phyloP scores from a whole-genome alignment of 352 stramenopile genomes.

The Phytophthora chlamydospora region DNA sequence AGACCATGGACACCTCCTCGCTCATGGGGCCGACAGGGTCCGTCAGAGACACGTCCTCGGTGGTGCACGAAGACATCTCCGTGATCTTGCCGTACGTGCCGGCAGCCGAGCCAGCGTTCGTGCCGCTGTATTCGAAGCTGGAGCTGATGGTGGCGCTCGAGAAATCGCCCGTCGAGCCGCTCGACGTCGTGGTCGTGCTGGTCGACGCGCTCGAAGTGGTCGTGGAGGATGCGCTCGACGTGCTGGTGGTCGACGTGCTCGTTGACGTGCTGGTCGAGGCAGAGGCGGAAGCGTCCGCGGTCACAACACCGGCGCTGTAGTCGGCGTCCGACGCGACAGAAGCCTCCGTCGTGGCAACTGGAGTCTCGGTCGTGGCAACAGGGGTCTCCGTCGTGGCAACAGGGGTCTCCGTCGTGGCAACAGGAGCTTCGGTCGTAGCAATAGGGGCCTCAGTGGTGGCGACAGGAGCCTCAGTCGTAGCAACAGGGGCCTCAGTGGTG shows the following conservation, averaged over 20 bases:
- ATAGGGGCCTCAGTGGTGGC: conserved; percentile 12
- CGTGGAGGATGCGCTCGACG: conserved; percentile 3
- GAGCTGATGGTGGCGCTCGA: conserved; percentile 52
- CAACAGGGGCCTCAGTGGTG: conserved; percentile 12
- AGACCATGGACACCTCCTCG: conserved; percentile 63
- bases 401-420: conserved; percentile 8
- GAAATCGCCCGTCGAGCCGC: conserved; percentile 29
- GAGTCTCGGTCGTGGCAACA: conserved; percentile 9
- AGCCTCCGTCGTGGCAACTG: not conserved
- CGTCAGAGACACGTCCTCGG: conserved; percentile 36
- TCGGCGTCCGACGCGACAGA: conserved; percentile 28
- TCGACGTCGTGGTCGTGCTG: conserved; percentile 22
- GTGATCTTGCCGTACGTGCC: conserved; percentile 58
- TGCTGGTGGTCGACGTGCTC: conserved; percentile 9
- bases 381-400: conserved; percentile 18
- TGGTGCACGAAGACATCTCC: conserved; percentile 38
- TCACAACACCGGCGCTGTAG: conserved; percentile 25
- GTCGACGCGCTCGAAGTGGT: conserved; percentile 11
- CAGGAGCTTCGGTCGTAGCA: conserved; percentile 9
- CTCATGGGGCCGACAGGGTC: conserved; percentile 54
- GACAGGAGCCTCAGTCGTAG: not conserved
- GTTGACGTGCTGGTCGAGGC: conserved; percentile 6
- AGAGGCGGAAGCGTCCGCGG: conserved; percentile 8
- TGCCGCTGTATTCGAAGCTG: conserved; percentile 52
- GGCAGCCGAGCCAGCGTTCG: conserved; percentile 42